Evolutionary conservation across 495 filamentous ascomycete genomes (phyloP).

Genomic region (Daldinia loculata): DNA sequence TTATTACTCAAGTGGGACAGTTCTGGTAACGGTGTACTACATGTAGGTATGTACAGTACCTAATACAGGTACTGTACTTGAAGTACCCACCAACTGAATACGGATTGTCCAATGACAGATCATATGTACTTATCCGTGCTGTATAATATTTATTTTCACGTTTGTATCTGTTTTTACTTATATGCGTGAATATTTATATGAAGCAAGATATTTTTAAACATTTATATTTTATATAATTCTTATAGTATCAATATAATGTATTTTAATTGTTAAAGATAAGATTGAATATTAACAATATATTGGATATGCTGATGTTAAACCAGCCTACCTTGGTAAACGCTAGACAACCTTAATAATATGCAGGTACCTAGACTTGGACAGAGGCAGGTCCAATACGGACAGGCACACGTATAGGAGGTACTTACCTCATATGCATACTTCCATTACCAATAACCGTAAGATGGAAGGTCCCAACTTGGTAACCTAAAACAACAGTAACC

Average conservation of each 20-base stretch:
- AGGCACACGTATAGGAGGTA: too few species aligned
- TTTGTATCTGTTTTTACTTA: neutral
- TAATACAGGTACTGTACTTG: neutral
- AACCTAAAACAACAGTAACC: slow-evolving; percentile 5
- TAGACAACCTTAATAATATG: neutral
- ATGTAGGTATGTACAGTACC: slow-evolving; percentile 5
- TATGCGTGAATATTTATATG: neutral
- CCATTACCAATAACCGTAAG: neutral
- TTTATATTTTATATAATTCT: neutral
- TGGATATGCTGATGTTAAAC: neutral
- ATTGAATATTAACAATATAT: neutral
- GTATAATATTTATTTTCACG: neutral
- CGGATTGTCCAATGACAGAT: neutral
- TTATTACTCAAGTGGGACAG: slow-evolving; percentile 16
- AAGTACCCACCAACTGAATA: slow-evolving; percentile 8
- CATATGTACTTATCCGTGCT: neutral
- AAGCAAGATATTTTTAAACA: neutral
- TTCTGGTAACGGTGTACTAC: neutral
- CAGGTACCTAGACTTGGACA: neutral
- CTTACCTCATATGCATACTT: neutral
- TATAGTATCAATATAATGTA: neutral
- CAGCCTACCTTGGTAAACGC: neutral
- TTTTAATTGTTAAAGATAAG: neutral
- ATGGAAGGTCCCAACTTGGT: neutral
- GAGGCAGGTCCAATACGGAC: neutral